A percentile compares a stretch with the other conserved stretches of the same genome.
These are phyloP conservation scores for Thuidium tamariscinum DNA, from an alignment of 225 moss, liverwort and hornwort genomes.

Conservation along the genomic window DNA sequence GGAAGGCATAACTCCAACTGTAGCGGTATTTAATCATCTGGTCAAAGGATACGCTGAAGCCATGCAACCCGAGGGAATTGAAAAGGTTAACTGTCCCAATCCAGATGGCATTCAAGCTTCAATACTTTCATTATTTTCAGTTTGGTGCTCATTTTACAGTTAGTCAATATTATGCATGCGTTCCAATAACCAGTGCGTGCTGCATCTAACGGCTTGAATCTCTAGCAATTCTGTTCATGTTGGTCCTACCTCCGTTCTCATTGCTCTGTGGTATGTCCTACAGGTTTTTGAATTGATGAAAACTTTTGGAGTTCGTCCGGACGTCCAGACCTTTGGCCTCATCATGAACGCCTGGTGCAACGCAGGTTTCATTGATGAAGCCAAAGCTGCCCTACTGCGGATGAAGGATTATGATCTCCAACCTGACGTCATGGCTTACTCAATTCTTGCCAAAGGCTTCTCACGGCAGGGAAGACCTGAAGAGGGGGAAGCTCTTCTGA, in stretches of 20 bases:
- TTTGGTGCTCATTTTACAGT: background rate
- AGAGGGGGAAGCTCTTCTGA: constrained; percentile 58
- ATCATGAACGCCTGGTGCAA: constrained; percentile 89
- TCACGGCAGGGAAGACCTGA: constrained; percentile 62
- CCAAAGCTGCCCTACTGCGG: constrained; percentile 31
- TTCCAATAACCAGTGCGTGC: background rate
- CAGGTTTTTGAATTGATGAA: constrained; percentile 74
- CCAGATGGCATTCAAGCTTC: background rate
- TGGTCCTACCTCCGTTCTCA: background rate
- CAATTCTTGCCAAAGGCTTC: constrained; percentile 79
- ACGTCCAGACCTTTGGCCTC: constrained; percentile 71
- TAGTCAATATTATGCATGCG: background rate
- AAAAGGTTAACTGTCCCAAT: constrained; percentile 38
- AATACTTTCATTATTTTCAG: background rate
- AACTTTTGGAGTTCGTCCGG: constrained; percentile 44
- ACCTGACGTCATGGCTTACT: constrained; percentile 77
- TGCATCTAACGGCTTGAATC: background rate
- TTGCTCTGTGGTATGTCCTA: background rate
- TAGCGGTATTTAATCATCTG: constrained; percentile 64
- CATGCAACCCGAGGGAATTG: constrained; percentile 45
- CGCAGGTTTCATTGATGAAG: constrained; percentile 61
- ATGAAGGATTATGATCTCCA: constrained; percentile 49
- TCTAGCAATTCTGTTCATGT: background rate
- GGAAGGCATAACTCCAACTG: constrained; percentile 56
- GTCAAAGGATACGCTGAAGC: constrained; percentile 82